These are phyloP conservation scores for Trichodelitschia bisporula DNA, from an alignment of 495 filamentous ascomycete species.

Conservation along the genomic window DNA sequence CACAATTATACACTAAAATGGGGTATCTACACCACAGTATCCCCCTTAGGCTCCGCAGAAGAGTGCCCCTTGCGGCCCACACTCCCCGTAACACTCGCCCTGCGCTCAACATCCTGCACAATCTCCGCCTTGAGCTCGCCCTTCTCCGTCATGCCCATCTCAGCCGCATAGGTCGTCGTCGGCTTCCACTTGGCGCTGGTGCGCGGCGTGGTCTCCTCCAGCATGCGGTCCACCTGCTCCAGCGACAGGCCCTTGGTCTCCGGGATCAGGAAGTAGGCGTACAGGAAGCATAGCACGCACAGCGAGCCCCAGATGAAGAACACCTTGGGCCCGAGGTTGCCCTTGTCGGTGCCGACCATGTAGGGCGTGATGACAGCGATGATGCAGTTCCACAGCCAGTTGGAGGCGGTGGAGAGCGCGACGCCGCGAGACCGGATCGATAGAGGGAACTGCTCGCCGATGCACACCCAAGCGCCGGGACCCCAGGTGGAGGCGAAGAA, in stretches of 20 bases:
- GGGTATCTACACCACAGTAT: too few species aligned
- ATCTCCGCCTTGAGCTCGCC: background rate
- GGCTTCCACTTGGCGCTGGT: slow-evolving; percentile 49
- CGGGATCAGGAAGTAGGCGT: slow-evolving; percentile 53
- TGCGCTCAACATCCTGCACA: background rate
- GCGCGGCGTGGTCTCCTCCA: slow-evolving; percentile 56
- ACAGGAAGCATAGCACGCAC: slow-evolving; percentile 38
- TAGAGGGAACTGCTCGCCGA: slow-evolving; percentile 71
- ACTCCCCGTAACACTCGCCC: too few species aligned
- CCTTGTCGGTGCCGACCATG: slow-evolving; percentile 37
- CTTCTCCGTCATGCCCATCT: slow-evolving; percentile 30
- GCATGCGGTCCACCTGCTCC: slow-evolving; percentile 76
- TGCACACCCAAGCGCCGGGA: slow-evolving; percentile 52
- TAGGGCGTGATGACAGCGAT: slow-evolving; percentile 59
- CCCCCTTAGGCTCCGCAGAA: too few species aligned
- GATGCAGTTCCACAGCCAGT: slow-evolving; percentile 68
- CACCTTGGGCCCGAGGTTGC: slow-evolving; percentile 44
- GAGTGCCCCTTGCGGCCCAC: too few species aligned
- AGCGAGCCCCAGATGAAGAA: slow-evolving; percentile 62
- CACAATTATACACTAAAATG: too few species aligned
- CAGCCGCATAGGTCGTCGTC: slow-evolving; percentile 38
- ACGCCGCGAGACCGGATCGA: slow-evolving; percentile 64
- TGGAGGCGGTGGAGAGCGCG: slow-evolving; percentile 55
- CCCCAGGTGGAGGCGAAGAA: slow-evolving; percentile 21
- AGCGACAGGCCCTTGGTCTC: slow-evolving; percentile 76